Conservation (phyloP, 2,329 filamentous ascomycete species). For the Beauveria bassiana region DNA sequence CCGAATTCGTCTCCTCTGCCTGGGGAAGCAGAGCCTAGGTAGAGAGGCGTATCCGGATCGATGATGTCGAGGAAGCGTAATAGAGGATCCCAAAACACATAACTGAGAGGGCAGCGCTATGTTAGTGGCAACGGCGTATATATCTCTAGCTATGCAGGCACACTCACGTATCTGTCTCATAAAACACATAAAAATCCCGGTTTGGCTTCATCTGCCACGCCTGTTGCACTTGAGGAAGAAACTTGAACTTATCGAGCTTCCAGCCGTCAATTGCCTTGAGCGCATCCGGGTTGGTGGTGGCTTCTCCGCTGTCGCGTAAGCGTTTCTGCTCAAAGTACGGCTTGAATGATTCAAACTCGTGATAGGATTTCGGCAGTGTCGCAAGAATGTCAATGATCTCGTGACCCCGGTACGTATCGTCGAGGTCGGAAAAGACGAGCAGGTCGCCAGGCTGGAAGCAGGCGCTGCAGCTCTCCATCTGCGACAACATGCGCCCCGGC, state of each 20-base stretch:
- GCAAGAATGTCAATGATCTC: constrained; percentile 37
- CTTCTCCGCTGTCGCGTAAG: constrained; percentile 25
- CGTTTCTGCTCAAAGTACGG: constrained; percentile 33
- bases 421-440: constrained; percentile 44
- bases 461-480: constrained; percentile 44
- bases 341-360: constrained; percentile 25
- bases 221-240: constrained; percentile 45
- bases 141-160: no score
- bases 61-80: constrained; percentile 12
- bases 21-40: constrained; percentile 9
- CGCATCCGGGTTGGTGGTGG: constrained; percentile 22
- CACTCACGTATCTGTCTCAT: constrained; percentile 47
- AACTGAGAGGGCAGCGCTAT: background rate
- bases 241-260: constrained; percentile 51
- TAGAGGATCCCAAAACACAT: constrained; percentile 15
- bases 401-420: constrained; percentile 35
- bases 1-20: background rate
- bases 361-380: constrained; percentile 34
- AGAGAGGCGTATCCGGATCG: constrained; percentile 4
- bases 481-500: constrained; percentile 22
- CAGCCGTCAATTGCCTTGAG: constrained; percentile 34
- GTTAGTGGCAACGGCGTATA: background rate
- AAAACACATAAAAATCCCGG: constrained; percentile 48
- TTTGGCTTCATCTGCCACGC: constrained; percentile 38
- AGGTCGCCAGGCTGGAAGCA: constrained; percentile 22